Base-by-base conservation (phyloP, 2,329 filamentous ascomycete species). In the Lasiodiplodia theobromae region DNA sequence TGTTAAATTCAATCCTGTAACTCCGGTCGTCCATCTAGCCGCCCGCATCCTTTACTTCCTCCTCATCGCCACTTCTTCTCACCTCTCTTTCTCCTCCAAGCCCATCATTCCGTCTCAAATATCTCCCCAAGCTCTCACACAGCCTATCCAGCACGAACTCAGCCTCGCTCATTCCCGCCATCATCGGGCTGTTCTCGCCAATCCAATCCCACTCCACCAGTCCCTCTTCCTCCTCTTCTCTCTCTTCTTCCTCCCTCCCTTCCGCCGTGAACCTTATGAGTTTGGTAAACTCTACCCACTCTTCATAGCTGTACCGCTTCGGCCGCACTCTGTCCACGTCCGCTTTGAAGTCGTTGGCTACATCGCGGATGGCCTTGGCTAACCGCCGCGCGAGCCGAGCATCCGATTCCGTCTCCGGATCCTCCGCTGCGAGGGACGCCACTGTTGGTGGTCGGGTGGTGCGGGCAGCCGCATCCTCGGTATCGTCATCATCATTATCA, bases 241-340 rank as follows among this genome's bases (percentile, higher is more conserved):
- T 73, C 2, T 78, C 72, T 14, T 68, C 71, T 12, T 73, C 54
- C 63, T 67, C 34, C 47, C 79, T 68, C 54, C 60, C 66, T 7
- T 67, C 58, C 16, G 68, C 66, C 2, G 82, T 82, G 71, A 89
- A 89, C 2, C 86, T 82, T 47, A 97, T 92, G 38, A 97, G 84
- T 25, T 88, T 87, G 8, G 94, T 89, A 73, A 93, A 96, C 82
- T 92, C 92, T 0, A 91, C 91, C 94, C 94, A 97, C 76, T 97
- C 91, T 72, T 94, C 89, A 71, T 94, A 97, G 0, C 83, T 85
- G 77, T 97, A 97, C 66, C 85, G 86, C 67, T 89, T 89, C 0
- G 86, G 83, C 49, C 66, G 12, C 28, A 8, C 60, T n/a, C n/a
- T 23, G 14, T 64, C 60, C 2, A 87, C 85, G 4, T 84, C 79